Conservation (phyloP, 2,329 filamentous ascomycete genomes). For the Pseudopithomyces maydicus region DNA sequence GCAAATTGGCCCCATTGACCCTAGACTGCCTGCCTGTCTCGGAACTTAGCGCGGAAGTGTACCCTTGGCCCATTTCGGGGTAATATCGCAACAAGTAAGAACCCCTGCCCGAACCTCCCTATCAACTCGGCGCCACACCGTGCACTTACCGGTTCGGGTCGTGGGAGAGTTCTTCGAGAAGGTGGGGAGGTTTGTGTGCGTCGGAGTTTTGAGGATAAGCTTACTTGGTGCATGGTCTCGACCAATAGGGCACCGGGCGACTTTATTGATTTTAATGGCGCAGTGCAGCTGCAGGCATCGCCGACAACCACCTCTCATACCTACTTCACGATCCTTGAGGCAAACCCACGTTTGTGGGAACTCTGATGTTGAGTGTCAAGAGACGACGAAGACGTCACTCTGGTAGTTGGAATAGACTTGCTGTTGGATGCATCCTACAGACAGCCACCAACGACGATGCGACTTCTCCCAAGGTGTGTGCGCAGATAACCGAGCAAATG, state of each 20-base stretch:
- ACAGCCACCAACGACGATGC: neutral
- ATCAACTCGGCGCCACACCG: neutral
- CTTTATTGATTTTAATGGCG: slow-evolving; percentile 9
- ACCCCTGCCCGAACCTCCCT: neutral
- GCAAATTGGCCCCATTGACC: neutral
- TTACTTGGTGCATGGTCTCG: neutral
- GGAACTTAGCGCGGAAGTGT: slow-evolving; percentile 1
- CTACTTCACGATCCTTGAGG: neutral
- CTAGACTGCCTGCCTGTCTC: slow-evolving; percentile 3
- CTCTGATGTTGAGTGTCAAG: neutral
- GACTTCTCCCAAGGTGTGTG: neutral
- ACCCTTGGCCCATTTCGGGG: neutral
- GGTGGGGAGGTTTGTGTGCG: neutral
- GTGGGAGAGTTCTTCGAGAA: slow-evolving; percentile 6
- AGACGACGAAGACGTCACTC: neutral
- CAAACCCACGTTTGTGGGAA: neutral
- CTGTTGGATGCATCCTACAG: neutral
- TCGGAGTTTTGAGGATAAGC: slow-evolving; percentile 6
- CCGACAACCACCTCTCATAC: neutral
- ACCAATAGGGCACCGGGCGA: neutral
- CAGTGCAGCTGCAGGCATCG: neutral
- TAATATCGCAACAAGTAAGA: neutral
- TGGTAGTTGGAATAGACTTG: neutral
- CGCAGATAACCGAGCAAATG: slow-evolving; percentile 2
- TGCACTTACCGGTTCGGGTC: slow-evolving; percentile 1